A percentile compares a stretch with the other conserved stretches of the same genome.
Conservation (phyloP, 345 rosid genomes). For the Euphorbia lathyris region DNA sequence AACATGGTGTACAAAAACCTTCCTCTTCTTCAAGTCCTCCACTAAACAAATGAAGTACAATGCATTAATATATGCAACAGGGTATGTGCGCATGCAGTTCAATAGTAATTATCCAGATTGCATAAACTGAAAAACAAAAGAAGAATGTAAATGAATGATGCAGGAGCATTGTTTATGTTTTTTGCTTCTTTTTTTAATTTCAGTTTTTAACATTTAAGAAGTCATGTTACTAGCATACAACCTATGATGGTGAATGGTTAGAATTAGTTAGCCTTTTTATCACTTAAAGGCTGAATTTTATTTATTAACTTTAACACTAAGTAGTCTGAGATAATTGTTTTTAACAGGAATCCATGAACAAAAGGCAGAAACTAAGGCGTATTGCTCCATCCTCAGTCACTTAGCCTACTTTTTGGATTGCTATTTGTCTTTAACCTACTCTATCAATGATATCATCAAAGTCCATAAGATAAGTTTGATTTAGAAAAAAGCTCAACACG, state of each 20-base stretch:
- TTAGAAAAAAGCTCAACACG: neutral
- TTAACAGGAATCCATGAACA: neutral
- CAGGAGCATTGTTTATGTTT: neutral
- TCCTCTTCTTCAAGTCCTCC: slow-evolving; percentile 47
- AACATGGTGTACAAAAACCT: slow-evolving; percentile 68
- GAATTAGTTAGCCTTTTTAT: neutral
- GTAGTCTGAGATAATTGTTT: neutral
- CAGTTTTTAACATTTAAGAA: too few species aligned
- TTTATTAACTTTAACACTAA: neutral
- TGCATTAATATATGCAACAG: slow-evolving; percentile 1
- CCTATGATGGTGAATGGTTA: neutral
- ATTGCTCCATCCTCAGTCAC: neutral
- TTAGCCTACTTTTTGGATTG: neutral
- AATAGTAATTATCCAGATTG: neutral
- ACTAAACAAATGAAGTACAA: slow-evolving; percentile 19
- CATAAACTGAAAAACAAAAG: neutral
- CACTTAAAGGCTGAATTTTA: neutral
- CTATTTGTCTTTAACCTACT: neutral
- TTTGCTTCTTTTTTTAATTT: neutral
- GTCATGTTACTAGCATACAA: too few species aligned
- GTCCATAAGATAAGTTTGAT: neutral
- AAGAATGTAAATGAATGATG: neutral
- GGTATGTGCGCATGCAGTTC: neutral
- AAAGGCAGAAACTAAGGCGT: neutral
- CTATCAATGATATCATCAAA: neutral